A percentile compares a stretch with the other conserved stretches of the same genome.
These are phyloP conservation scores for Aphelidium insulamus DNA, from an alignment of 371 early-diverging fungal species.

Conservation along the genomic window DNA sequence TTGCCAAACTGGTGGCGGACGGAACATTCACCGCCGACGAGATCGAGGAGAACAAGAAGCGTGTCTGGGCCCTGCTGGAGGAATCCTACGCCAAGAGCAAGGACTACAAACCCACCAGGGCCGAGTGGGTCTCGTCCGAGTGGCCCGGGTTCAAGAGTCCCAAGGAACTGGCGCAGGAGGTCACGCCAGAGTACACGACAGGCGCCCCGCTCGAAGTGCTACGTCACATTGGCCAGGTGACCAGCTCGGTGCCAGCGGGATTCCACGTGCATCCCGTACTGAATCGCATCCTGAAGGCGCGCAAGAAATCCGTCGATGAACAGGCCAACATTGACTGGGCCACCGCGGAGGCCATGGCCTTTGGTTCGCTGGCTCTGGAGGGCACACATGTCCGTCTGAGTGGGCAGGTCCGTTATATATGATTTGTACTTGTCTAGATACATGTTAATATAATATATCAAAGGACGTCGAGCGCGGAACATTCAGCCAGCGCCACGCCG, in stretches of 20 bases:
- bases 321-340: conserved; percentile 82
- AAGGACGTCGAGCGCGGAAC: conserved; percentile 96
- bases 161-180: conserved; percentile 50
- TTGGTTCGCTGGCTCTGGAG: conserved; percentile 71
- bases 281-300: conserved; percentile 55
- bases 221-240: conserved; percentile 50
- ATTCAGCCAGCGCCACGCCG: conserved; percentile 90
- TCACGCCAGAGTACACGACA: conserved; percentile 39
- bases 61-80: conserved; percentile 74
- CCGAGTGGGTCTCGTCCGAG: conserved; percentile 82
- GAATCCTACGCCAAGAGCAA: conserved; percentile 71
- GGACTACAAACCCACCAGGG: conserved; percentile 61
- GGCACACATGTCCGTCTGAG: conserved; percentile 73
- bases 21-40: conserved; percentile 56
- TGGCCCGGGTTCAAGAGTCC: conserved; percentile 78
- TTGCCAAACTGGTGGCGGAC: conserved; percentile 50
- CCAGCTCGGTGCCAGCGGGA: conserved; percentile 56
- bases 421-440: neutral
- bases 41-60: conserved; percentile 60
- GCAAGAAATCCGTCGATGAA: conserved; percentile 47
- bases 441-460: too few species aligned
- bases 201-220: conserved; percentile 54
- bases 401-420: conserved; percentile 30
- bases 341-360: conserved; percentile 85
- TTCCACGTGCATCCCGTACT: conserved; percentile 72